Conservation (phyloP, 805 yeast genomes). For the Nakazawaea wyomingensis region DNA sequence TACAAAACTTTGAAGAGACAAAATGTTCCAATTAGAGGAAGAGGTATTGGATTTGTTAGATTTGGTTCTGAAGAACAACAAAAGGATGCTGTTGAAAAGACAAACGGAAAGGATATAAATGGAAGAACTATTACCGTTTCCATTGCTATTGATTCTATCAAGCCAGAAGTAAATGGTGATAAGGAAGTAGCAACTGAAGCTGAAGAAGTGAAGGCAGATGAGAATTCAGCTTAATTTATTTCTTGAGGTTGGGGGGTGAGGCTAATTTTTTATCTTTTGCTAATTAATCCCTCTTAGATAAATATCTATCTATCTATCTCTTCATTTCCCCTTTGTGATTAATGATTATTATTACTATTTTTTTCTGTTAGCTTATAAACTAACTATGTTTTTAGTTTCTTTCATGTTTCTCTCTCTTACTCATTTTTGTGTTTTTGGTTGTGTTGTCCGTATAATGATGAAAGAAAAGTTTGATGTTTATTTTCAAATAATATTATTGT, state of each 20-base stretch:
- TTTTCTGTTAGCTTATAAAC: background rate
- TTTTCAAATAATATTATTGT: background rate
- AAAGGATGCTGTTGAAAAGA: constrained; percentile 48
- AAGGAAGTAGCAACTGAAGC: background rate
- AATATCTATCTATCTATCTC: too few relatives aligned
- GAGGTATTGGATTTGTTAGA: constrained; percentile 63
- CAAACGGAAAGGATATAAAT: constrained; percentile 59
- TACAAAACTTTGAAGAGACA: constrained; percentile 38
- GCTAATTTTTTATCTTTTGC: too few relatives aligned
- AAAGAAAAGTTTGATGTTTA: background rate
- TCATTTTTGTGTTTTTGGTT: background rate
- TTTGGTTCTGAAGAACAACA: constrained; percentile 43
- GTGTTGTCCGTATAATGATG: background rate
- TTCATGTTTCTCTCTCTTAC: background rate
- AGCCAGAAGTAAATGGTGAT: constrained; percentile 1
- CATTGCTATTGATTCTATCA: constrained; percentile 59
- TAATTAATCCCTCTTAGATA: too few relatives aligned
- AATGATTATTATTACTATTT: too few relatives aligned
- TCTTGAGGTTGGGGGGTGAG: background rate
- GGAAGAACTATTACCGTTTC: constrained; percentile 66
- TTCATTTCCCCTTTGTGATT: background rate
- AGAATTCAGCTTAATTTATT: background rate
- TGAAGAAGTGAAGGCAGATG: background rate
- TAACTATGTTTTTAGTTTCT: background rate
- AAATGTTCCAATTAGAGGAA: constrained; percentile 41